Evolutionary conservation across 768 basidiomycete species (phyloP).

Genomic region (Agaricus blazei): DNA sequence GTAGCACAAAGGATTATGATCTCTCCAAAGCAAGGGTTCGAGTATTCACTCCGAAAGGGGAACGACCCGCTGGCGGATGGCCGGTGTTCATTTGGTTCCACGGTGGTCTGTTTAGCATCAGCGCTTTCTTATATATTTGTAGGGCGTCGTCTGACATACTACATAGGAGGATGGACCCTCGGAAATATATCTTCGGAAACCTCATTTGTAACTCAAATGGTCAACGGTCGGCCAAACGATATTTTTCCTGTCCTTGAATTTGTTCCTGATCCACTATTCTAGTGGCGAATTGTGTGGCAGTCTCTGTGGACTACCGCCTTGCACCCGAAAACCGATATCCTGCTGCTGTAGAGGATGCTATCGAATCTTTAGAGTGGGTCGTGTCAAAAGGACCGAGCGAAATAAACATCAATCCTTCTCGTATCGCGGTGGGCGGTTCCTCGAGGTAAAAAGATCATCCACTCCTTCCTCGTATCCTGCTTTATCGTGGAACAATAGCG

Average conservation of each 20-base stretch:
- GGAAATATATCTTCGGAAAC: slow-evolving; percentile 58
- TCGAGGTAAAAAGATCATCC: slow-evolving; percentile 45
- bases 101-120: slow-evolving; percentile 43
- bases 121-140: not conserved
- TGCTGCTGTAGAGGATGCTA: slow-evolving; percentile 63
- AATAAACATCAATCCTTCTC: slow-evolving; percentile 44
- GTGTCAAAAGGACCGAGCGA: slow-evolving; percentile 37
- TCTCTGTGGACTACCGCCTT: slow-evolving; percentile 68
- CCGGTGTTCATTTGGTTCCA: slow-evolving; percentile 72
- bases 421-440: slow-evolving; percentile 68
- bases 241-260: not conserved
- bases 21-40: slow-evolving; percentile 51
- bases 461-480: not conserved
- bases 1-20: slow-evolving; percentile 45
- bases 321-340: slow-evolving; percentile 71
- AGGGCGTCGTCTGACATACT: not conserved
- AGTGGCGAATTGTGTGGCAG: slow-evolving; percentile 59
- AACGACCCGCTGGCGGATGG: slow-evolving; percentile 53
- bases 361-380: slow-evolving; percentile 66
- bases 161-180: slow-evolving; percentile 69
- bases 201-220: slow-evolving; percentile 59
- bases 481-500: slow-evolving; percentile 30
- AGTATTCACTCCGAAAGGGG: slow-evolving; percentile 57
- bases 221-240: slow-evolving; percentile 36
- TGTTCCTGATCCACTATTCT: not conserved